phyloP scores from a whole-genome alignment of 495 filamentous ascomycete genomes.

The Aspergillus ostianus region DNA sequence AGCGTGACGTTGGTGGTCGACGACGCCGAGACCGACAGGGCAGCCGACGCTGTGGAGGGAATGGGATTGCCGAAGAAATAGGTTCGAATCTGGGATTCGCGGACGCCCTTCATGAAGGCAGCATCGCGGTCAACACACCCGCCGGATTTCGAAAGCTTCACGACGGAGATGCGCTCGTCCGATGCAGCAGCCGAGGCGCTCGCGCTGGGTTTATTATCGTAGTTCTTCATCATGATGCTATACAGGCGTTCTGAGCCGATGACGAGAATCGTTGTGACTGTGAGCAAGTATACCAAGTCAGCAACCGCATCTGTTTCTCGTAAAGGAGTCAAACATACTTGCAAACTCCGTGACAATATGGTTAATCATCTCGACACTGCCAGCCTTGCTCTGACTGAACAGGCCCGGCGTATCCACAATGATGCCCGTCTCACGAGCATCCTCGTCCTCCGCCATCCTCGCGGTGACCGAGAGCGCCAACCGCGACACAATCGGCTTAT shows the following conservation, averaged over 20 bases:
- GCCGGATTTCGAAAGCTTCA: constrained; percentile 82
- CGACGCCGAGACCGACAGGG: constrained; percentile 32
- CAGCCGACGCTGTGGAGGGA: constrained; percentile 31
- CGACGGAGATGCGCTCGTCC: constrained; percentile 64
- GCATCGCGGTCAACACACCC: constrained; percentile 82
- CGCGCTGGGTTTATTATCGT: constrained; percentile 61
- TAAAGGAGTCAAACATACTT: constrained; percentile 42
- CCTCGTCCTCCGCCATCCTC: constrained; percentile 74
- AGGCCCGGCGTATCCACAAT: constrained; percentile 83
- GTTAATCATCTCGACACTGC: constrained; percentile 69
- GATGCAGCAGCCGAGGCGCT: constrained; percentile 42
- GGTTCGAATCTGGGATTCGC: constrained; percentile 74
- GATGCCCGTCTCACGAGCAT: constrained; percentile 68
- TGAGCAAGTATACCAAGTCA: constrained; percentile 1
- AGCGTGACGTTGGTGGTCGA: constrained; percentile 61
- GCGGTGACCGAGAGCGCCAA: constrained; percentile 77
- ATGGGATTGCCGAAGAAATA: constrained; percentile 87
- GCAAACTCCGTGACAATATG: constrained; percentile 88
- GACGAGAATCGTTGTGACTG: constrained; percentile 76
- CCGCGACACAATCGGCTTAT: constrained; percentile 69
- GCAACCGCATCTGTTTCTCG: not conserved
- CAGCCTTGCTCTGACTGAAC: constrained; percentile 57
- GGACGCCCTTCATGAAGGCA: constrained; percentile 64
- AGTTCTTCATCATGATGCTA: constrained; percentile 72
- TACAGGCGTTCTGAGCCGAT: constrained; percentile 81